phyloP scores from a whole-genome alignment of 768 basidiomycete genomes.

The Lentinula sp. region DNA sequence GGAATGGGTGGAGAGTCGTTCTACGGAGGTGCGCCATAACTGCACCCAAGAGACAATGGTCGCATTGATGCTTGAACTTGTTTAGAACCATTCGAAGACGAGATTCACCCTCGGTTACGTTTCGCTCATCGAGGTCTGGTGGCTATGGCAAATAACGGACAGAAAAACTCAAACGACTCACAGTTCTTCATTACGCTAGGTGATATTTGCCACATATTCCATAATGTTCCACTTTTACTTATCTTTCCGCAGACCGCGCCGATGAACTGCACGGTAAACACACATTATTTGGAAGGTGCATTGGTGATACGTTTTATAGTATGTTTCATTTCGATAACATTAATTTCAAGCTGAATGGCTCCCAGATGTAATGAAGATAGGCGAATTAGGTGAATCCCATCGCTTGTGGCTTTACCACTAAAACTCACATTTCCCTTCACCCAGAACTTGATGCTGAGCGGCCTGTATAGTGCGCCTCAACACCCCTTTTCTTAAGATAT shows the following conservation, averaged over 20 bases:
- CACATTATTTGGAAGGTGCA: constrained; percentile 86
- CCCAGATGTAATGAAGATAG: constrained; percentile 87
- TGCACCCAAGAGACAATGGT: background rate
- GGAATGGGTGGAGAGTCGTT: constrained; percentile 93
- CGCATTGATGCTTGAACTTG: background rate
- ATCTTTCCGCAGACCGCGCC: constrained; percentile 56
- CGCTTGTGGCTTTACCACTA: background rate
- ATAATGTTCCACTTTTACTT: background rate
- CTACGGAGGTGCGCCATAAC: constrained; percentile 64
- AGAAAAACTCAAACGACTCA: constrained; percentile 85
- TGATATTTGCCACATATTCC: constrained; percentile 20
- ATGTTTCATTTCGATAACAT: constrained; percentile 19
- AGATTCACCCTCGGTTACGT: constrained; percentile 86
- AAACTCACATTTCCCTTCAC: background rate
- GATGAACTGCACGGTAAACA: constrained; percentile 94
- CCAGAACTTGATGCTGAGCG: constrained; percentile 69
- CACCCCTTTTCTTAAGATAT: background rate
- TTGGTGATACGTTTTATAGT: constrained; percentile 91
- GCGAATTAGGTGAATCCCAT: constrained; percentile 61
- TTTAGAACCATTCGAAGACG: constrained; percentile 88
- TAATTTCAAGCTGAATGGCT: background rate
- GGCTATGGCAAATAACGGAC: constrained; percentile 86
- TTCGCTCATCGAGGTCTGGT: constrained; percentile 89
- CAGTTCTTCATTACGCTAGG: constrained; percentile 96
- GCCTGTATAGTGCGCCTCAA: constrained; percentile 66